Conservation (phyloP, 2,329 filamentous ascomycete species). For the Pezicula radicicola region DNA sequence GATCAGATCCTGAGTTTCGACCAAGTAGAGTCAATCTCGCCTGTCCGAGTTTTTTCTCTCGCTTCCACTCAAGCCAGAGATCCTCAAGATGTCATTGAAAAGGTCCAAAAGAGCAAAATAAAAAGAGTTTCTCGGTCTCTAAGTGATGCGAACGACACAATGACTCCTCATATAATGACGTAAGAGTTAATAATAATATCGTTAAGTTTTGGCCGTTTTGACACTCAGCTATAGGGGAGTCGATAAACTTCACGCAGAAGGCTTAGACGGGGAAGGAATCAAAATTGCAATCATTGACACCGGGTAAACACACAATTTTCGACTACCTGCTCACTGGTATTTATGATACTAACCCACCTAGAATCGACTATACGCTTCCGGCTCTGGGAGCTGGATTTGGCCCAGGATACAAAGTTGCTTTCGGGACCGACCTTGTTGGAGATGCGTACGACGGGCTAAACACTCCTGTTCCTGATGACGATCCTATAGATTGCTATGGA, state of each 20-base stretch:
- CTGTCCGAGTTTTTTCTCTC: too few relatives aligned
- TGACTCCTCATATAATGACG: not conserved
- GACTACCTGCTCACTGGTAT: slow-evolving; percentile 14
- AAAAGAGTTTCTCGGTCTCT: too few relatives aligned
- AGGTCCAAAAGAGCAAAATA: too few relatives aligned
- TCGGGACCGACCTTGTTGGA: slow-evolving; percentile 30
- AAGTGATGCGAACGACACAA: not conserved
- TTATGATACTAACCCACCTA: slow-evolving; percentile 8
- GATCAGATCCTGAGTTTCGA: too few relatives aligned
- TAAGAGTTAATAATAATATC: not conserved
- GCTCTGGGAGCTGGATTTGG: slow-evolving; percentile 7
- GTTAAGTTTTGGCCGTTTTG: not conserved
- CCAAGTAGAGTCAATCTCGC: too few relatives aligned
- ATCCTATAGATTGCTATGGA: slow-evolving; percentile 30
- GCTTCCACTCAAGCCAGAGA: too few relatives aligned
- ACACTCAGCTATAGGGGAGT: slow-evolving; percentile 12
- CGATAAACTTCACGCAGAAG: slow-evolving; percentile 35
- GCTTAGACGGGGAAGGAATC: slow-evolving; percentile 39
- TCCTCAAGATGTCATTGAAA: too few relatives aligned
- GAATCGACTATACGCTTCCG: slow-evolving; percentile 5
- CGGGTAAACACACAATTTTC: not conserved
- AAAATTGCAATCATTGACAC: slow-evolving; percentile 30
- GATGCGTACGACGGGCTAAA: slow-evolving; percentile 23
- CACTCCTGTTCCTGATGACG: slow-evolving; percentile 27
- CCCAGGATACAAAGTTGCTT: slow-evolving; percentile 1